Conservation (phyloP, 2,329 filamentous ascomycete genomes). For the Pestalotiopsis fici region DNA sequence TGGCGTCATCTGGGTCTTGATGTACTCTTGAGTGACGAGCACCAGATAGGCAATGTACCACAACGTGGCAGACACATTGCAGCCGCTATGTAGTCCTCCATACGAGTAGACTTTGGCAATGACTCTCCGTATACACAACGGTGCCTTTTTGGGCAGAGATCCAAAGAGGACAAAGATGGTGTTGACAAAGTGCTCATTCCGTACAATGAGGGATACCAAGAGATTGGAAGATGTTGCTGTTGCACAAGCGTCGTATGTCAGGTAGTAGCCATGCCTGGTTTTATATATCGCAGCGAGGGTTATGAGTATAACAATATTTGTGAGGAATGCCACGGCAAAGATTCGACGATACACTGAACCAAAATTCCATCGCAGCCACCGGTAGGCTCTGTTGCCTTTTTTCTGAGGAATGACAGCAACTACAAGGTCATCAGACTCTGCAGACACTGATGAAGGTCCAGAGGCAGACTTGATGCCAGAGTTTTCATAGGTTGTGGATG, state of each 20-base stretch:
- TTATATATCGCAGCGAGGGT: constrained; percentile 10
- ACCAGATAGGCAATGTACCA: constrained; percentile 45
- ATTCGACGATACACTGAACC: constrained; percentile 40
- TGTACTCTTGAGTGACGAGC: constrained; percentile 26
- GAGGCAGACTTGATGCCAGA: background rate
- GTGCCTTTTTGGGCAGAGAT: constrained; percentile 42
- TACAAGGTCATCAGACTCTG: background rate
- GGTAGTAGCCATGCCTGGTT: background rate
- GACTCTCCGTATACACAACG: constrained; percentile 42
- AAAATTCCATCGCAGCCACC: constrained; percentile 29
- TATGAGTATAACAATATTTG: constrained; percentile 31
- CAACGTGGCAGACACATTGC: constrained; percentile 45
- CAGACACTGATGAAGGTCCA: background rate
- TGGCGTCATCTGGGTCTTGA: background rate
- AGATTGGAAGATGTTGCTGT: constrained; percentile 32
- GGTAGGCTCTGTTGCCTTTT: constrained; percentile 21
- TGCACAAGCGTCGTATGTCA: constrained; percentile 10
- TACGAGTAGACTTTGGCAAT: constrained; percentile 53
- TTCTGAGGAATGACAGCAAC: constrained; percentile 14
- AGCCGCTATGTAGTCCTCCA: constrained; percentile 55
- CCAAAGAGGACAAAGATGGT: constrained; percentile 41
- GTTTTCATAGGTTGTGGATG: too few relatives aligned
- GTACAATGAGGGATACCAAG: constrained; percentile 41
- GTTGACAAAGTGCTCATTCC: constrained; percentile 50
- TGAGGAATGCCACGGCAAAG: constrained; percentile 39